Base-by-base conservation (phyloP, 2,329 filamentous ascomycete species). In the Fusarium sp. region DNA sequence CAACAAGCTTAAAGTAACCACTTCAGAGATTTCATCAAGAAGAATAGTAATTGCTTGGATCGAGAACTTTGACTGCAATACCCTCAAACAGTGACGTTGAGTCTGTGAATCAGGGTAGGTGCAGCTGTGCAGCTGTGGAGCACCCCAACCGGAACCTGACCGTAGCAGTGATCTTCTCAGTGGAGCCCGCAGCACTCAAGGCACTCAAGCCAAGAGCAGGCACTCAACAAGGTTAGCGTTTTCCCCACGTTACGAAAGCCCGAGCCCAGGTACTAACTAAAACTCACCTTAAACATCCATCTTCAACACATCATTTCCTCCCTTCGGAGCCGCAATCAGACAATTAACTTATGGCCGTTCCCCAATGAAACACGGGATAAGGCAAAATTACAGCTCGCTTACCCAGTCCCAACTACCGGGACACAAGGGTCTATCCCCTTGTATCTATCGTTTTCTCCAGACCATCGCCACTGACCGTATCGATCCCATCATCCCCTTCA, bases 401-500 rank as follows among this genome's bases (percentile, higher is more conserved):
- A 24, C 24, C 24, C 52, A 52, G 34, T n/a, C 34, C 59, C 55
- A 58, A 49, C 29, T 56, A 29, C 46, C 42, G 64, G 68, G 68
- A 66, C 40, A 65, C 59, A 53, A 64, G 68, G 56, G 57, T 47
- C 53, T 47, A 45, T 59, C 54, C 52, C 49, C 60, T 62, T 38
- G 47, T n/a, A 67, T 59, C 50, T 56, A 11, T 45, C 49, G 29
- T 29, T 51, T 55, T 56, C 65, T 59, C 50, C 34, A 49, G 49
- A 44, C 24, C 30, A 58, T 66, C 54, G 62, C 72, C 70, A 72
- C 60, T 43, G 59, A 53, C 68, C 59, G 66, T 63, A 63, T 64
- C 59, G 45, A 68, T 66, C 70, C 72, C 70, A 74, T 57, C 61
- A 64, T 59, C 66, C 66, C 70, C 64, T 54, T 46, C 24, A 27